Evolutionary conservation across 805 yeast species (phyloP), one percentile per base, ranked within the genome.

Genomic region (Lachancea kluyveri): DNA sequence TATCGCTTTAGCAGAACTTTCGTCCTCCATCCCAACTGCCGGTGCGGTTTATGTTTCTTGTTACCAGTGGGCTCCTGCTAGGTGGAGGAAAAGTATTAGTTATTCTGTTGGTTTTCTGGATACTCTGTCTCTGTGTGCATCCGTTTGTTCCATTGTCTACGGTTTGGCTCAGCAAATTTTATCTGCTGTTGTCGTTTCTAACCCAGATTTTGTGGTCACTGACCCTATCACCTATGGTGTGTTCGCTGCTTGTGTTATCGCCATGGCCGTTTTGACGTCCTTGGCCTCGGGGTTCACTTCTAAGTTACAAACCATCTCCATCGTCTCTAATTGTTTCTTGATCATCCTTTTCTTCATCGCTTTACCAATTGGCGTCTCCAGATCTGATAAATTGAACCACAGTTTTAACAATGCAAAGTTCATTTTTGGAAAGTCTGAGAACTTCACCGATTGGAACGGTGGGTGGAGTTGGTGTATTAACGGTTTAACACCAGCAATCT

Each of bases 31-130:
- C 41, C 86, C 87, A 14, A 79, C 85, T 3, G 68, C 79, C 8
- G 85, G 86, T 26, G 86, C 86, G 10, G 61, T 79, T 9, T 79
- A 76, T 45, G 72, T 67, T 55, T 74, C 78, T 72, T 68, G 79
- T 8, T 71, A 62, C 52, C 67, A 73, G 46, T 77, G 73, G 54
- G 76, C 84, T 11, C 84, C 82, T 1, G 65, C 58, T 21, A 39
- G 43, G 5, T 43, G 60, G 20, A 64, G 70, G 44, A 66, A 67
- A 11, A 68, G 74, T 2, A 52, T 76, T 15, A 70, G 77, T 22
- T 78, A 68, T 49, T 49, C 77, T 31, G 72, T 78, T 39, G 88
- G 85, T 5, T 67, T 74, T 41, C 67, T 79, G n/a, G 78, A 79
- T 50, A 64, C 83, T 2, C 53, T 79, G 41, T 82, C 83, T 2